Evolutionary conservation across 164 flowering plant genomes (phyloP).

Genomic region (Akebia trifoliata): DNA sequence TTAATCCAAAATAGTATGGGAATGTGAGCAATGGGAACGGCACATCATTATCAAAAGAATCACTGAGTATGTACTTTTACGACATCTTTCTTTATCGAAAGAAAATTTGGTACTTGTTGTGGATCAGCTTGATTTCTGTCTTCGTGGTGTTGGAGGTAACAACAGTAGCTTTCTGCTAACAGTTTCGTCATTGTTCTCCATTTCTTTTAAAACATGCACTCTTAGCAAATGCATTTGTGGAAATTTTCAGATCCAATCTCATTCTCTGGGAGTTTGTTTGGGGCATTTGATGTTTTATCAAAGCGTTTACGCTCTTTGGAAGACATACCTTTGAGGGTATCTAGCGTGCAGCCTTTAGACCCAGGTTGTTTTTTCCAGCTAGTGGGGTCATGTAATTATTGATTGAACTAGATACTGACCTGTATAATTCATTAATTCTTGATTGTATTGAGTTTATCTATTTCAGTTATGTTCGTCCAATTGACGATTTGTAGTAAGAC

Average conservation of each 20-base stretch:
- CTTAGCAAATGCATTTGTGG: background rate
- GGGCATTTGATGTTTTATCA: conserved; percentile 66
- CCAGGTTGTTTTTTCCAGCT: conserved; percentile 45
- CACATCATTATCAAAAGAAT: conserved; percentile 76
- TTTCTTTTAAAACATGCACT: background rate
- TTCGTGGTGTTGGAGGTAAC: conserved; percentile 60
- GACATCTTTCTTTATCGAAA: conserved; percentile 63
- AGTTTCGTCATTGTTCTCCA: background rate
- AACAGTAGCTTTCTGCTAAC: conserved; percentile 4
- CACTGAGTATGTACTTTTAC: conserved; percentile 51
- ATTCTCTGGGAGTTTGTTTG: conserved; percentile 43
- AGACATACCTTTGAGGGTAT: conserved; percentile 75
- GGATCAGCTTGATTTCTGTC: conserved; percentile 86
- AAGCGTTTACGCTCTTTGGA: conserved; percentile 57
- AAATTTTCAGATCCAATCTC: conserved; percentile 67
- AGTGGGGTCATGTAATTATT: background rate
- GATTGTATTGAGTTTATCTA: background rate
- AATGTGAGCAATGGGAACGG: conserved; percentile 60
- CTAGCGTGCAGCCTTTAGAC: conserved; percentile 85
- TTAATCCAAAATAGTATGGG: conserved; percentile 59
- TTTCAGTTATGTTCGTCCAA: background rate
- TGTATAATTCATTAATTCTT: background rate
- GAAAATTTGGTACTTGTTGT: conserved; percentile 45
- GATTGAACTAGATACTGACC: background rate
- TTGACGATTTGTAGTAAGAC: background rate